Conservation (phyloP, 1,284 basidiomycete genomes). For the Microbotryomycetes sp. region DNA sequence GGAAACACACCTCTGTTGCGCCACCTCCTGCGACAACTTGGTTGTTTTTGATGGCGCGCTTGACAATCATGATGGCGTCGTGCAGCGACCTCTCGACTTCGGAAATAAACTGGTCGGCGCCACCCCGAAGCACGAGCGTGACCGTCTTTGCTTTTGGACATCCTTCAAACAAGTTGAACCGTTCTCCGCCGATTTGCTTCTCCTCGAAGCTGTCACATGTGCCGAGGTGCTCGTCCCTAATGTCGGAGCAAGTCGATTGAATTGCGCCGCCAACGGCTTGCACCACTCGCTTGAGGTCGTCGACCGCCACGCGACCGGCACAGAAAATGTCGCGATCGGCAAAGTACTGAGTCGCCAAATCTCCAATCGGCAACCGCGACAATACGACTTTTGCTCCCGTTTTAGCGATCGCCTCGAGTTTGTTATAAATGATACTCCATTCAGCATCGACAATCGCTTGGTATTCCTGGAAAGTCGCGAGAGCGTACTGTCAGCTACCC, state of each 20-base stretch:
- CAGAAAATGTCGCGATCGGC: conserved; percentile 99
- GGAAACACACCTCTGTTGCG: conserved; percentile 72
- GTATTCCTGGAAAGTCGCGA: conserved; percentile 56
- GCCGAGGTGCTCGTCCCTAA: conserved; percentile 81
- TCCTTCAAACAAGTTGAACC: conserved; percentile 88
- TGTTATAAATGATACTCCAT: conserved; percentile 99
- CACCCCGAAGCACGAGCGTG: conserved; percentile 90
- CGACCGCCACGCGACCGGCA: conserved; percentile 86
- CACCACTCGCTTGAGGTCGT: conserved; percentile 86
- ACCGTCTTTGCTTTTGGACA: conserved; percentile 96
- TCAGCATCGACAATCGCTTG: conserved; percentile 99
- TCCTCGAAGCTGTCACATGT: conserved; percentile 89
- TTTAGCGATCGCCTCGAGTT: conserved; percentile 90
- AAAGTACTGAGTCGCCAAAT: conserved; percentile 98
- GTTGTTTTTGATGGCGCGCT: conserved; percentile 90
- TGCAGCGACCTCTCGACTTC: conserved; percentile 96
- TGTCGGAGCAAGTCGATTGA: conserved; percentile 93
- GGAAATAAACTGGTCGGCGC: conserved; percentile 98
- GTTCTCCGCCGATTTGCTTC: conserved; percentile 90
- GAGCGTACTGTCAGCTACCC: not conserved
- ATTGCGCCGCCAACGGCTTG: conserved; percentile 93
- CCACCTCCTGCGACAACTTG: conserved; percentile 96
- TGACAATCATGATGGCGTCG: conserved; percentile 99
- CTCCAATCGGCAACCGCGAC: conserved; percentile 96
- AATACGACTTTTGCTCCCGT: conserved; percentile 97